Percentiles rank a stretch among this genome's conserved stretches.
These are phyloP conservation scores for Fusarium luffae DNA, from an alignment of 2,329 filamentous ascomycete genomes.

Conservation along the genomic window DNA sequence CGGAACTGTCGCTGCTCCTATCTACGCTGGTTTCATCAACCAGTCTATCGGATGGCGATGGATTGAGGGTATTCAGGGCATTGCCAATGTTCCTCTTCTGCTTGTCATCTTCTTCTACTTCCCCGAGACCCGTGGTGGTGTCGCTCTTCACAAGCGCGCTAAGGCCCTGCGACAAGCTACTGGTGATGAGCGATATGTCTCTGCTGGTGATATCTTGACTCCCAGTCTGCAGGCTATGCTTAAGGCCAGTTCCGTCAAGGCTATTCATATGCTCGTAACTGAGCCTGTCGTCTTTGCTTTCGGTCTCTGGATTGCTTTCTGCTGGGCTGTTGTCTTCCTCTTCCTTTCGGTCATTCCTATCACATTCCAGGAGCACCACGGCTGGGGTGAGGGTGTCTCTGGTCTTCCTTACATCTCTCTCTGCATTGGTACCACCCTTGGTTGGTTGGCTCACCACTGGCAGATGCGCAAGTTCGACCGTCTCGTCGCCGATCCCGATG, in stretches of 20 bases:
- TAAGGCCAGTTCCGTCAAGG: conserved; percentile 39
- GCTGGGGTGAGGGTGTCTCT: conserved; percentile 32
- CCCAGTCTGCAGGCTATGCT: conserved; percentile 39
- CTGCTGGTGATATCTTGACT: conserved; percentile 37
- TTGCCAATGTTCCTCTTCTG: conserved; percentile 35
- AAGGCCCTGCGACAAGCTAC: conserved; percentile 40
- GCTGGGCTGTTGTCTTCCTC: conserved; percentile 42
- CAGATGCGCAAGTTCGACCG: conserved; percentile 41
- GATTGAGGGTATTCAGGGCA: conserved; percentile 40
- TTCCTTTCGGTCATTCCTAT: conserved; percentile 41
- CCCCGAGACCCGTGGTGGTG: conserved; percentile 38
- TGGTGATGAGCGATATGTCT: conserved; percentile 38
- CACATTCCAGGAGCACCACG: conserved; percentile 36
- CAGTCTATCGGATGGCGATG: conserved; percentile 39
- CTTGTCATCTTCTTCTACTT: conserved; percentile 37
- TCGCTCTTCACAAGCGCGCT: conserved; percentile 37
- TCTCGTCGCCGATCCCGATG: conserved; percentile 27
- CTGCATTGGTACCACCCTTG: conserved; percentile 33
- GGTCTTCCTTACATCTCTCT: conserved; percentile 40
- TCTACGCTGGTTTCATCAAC: conserved; percentile 40
- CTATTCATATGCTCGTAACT: conserved; percentile 40
- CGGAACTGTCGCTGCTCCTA: conserved; percentile 37
- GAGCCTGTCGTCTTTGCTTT: conserved; percentile 43
- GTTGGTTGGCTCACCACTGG: conserved; percentile 36
- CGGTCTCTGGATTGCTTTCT: conserved; percentile 42